Evolutionary conservation across 2,329 filamentous ascomycete genomes (phyloP).

Genomic region (Venturia aucupariae): DNA sequence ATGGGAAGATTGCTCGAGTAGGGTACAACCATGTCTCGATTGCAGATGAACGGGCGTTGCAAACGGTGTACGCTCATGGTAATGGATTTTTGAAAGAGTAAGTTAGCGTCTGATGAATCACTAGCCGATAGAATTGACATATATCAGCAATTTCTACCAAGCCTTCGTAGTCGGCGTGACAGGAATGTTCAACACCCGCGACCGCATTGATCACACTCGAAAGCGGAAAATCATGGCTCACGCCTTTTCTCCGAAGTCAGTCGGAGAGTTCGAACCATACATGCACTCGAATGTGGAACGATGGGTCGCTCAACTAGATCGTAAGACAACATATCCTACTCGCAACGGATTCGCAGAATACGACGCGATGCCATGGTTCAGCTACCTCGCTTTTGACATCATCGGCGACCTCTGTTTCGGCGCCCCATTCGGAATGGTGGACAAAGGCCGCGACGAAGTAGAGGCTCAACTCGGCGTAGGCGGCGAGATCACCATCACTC

Average conservation of each 20-base stretch:
- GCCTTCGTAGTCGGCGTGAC: slow-evolving; percentile 80
- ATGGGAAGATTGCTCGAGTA: slow-evolving; percentile 72
- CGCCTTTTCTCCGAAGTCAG: slow-evolving; percentile 73
- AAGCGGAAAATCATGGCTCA: slow-evolving; percentile 85
- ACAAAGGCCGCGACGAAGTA: slow-evolving; percentile 65
- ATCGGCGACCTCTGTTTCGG: slow-evolving; percentile 56
- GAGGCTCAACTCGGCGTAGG: slow-evolving; percentile 58
- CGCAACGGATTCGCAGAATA: slow-evolving; percentile 50
- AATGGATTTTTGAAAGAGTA: slow-evolving; percentile 41
- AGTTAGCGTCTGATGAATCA: neutral
- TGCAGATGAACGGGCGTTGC: slow-evolving; percentile 67
- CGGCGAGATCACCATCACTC: slow-evolving; percentile 55
- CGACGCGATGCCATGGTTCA: slow-evolving; percentile 74
- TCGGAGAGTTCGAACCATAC: slow-evolving; percentile 80
- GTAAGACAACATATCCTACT: slow-evolving; percentile 47
- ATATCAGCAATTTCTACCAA: slow-evolving; percentile 68
- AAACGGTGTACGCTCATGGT: slow-evolving; percentile 59
- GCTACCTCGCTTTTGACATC: slow-evolving; percentile 53
- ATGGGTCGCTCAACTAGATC: slow-evolving; percentile 61
- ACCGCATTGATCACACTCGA: slow-evolving; percentile 70
- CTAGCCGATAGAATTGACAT: neutral
- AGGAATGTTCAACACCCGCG: slow-evolving; percentile 81
- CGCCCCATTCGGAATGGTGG: slow-evolving; percentile 73
- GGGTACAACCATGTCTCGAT: slow-evolving; percentile 78
- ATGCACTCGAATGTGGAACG: slow-evolving; percentile 70